Evolutionary conservation across 225 moss, liverwort and hornwort species (phyloP), one percentile per base, ranked within the genome.

Genomic region (Antitrichia curtipendula): DNA sequence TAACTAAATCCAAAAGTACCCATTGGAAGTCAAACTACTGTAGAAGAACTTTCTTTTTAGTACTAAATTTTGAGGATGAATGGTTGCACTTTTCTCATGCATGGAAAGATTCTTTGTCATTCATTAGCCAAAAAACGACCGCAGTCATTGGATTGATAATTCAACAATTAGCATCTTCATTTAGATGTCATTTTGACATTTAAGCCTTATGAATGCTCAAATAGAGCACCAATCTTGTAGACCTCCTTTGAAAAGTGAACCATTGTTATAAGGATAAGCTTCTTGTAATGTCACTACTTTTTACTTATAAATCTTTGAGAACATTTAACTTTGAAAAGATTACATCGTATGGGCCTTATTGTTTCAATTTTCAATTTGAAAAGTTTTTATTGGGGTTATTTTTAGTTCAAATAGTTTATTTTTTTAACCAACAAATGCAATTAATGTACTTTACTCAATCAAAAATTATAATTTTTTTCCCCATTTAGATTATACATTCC

Each of bases 301-400:
- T 72, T 43, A 72, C 6, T 10, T 72, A 17, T 3, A 45, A 47
- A 73, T 47, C 6, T 29, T 13, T 45, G 13, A 6, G 6, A 47
- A 47, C 47, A 73, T 29, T 45, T 47, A 47, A 29, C 17, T 3
- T 45, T 29, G 6, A 45, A 43, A 43, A 1, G 14, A 41, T 8
- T 1, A 70, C 41, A 36, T 27, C 3, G 16, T 16, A 0, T 18
- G 0, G 29, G 11, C 47, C 0, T 73, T 29, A 19, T 16, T 40
- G 4, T 14, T 21, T 69, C 15, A 16, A 70, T 17, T 29, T 72
- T n/a, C n/a, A n/a, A n/a, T n/a, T n/a, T 73, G 29, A 73, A 10
- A 4, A 74, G 4, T 49, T 49, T 49, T 19, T 32, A 49, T 49
- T 7, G 19, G 12, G 4, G 49, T 19, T 47, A 29, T 31, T 2